Conservation (phyloP, 805 yeast species). For the Hanseniaspora taiwanica region DNA sequence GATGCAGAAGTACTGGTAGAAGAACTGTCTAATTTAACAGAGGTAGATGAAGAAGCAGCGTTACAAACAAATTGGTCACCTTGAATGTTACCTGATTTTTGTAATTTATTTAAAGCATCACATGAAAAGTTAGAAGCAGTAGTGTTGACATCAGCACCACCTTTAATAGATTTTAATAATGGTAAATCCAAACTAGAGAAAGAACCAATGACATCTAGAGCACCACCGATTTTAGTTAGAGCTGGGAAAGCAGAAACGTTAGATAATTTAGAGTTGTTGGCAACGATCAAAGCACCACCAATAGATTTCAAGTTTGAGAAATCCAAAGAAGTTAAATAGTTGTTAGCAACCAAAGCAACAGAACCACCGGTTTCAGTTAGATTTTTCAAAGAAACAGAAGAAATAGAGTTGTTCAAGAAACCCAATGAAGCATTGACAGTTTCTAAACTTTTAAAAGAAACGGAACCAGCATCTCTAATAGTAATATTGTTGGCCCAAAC, state of each 20-base stretch:
- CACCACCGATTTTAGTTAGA: slow-evolving; percentile 73
- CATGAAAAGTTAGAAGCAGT: slow-evolving; percentile 65
- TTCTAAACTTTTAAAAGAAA: slow-evolving; percentile 56
- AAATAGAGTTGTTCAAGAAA: slow-evolving; percentile 58
- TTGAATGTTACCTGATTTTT: slow-evolving; percentile 69
- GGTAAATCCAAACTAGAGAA: slow-evolving; percentile 71
- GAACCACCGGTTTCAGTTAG: slow-evolving; percentile 67
- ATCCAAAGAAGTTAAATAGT: slow-evolving; percentile 51
- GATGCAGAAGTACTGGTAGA: slow-evolving; percentile 17
- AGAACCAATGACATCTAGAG: slow-evolving; percentile 68
- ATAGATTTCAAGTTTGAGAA: slow-evolving; percentile 58
- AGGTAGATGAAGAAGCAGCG: slow-evolving; percentile 42
- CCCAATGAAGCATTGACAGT: slow-evolving; percentile 72
- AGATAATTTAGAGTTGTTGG: slow-evolving; percentile 66
- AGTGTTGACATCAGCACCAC: slow-evolving; percentile 81
- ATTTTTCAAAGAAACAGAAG: slow-evolving; percentile 37
- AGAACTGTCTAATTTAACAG: slow-evolving; percentile 25
- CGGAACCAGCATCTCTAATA: slow-evolving; percentile 65
- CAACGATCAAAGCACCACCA: slow-evolving; percentile 89
- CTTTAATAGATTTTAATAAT: slow-evolving; percentile 63
- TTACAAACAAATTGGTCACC: slow-evolving; percentile 79
- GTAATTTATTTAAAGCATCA: slow-evolving; percentile 54
- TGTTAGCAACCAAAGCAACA: slow-evolving; percentile 62
- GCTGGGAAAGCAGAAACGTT: slow-evolving; percentile 60
- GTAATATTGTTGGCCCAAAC: slow-evolving; percentile 80